Conservation (phyloP, 2,329 filamentous ascomycete genomes). For the Didymella arachidicola region DNA sequence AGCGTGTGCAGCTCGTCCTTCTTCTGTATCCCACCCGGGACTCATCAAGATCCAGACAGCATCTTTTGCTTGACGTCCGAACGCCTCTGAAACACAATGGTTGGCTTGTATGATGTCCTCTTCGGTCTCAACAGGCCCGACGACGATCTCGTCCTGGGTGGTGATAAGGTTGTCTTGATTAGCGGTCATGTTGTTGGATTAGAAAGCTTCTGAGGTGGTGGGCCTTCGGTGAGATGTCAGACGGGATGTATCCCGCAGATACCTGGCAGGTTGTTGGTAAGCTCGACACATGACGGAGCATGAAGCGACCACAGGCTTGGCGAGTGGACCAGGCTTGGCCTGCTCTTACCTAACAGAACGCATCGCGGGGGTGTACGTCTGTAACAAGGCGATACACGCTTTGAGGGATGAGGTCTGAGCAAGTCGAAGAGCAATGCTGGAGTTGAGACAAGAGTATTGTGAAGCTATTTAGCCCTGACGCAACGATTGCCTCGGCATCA, state of each 20-base stretch:
- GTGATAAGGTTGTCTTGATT: conserved; percentile 23
- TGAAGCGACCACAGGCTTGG: conserved; percentile 13
- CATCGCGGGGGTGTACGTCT: neutral
- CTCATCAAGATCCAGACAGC: conserved; percentile 61
- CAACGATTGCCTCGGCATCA: neutral
- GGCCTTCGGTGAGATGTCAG: neutral
- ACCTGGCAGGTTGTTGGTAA: neutral
- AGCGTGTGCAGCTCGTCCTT: conserved; percentile 52
- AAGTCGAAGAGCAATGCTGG: neutral
- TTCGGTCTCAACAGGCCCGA: conserved; percentile 32
- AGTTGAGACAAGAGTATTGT: neutral
- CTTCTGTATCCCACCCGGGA: conserved; percentile 63
- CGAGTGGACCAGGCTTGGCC: conserved; percentile 12
- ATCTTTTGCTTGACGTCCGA: conserved; percentile 62
- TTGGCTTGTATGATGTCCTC: conserved; percentile 40
- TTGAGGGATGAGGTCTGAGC: neutral
- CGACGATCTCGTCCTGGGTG: conserved; percentile 21
- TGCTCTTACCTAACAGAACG: conserved; percentile 12
- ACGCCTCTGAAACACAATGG: conserved; percentile 51
- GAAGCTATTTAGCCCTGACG: neutral
- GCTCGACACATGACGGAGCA: conserved; percentile 6
- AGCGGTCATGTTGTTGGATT: conserved; percentile 22
- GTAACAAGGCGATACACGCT: neutral
- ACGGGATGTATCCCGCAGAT: neutral
- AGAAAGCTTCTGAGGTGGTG: neutral